Base-by-base conservation (phyloP, 1,284 basidiomycete genomes). In the Rhodotorula sp. region DNA sequence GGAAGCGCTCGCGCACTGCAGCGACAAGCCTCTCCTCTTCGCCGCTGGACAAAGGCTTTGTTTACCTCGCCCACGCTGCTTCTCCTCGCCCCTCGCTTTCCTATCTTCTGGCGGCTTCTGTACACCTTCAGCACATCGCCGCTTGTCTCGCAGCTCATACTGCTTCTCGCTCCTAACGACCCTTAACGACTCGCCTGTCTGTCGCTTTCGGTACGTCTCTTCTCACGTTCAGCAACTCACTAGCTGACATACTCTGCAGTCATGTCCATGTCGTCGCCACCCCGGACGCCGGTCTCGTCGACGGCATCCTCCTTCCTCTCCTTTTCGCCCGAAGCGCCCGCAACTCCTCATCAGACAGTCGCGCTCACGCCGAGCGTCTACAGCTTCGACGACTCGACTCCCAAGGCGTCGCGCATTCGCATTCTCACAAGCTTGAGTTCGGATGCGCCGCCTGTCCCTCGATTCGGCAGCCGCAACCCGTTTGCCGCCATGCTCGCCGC, bases 301-400 rank as follows among this genome's bases (percentile, higher is more conserved):
- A 46, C 57, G 17, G 57, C 57, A 2, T 52, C 49, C 8, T 60
- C 64, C 44, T 66, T 66, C 64, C 59, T 66, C 20, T 66, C 64
- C 34, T 60, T 60, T 29, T 66, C 64, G 30, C 64, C 64, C 30
- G 64, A 66, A 1, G 46, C 58, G 19, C 52, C 64, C 3, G 11
- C 10, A 20, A 54, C 52, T 0, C 59, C 52, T 10, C 24, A 30
- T 32, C 9, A 4, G 39, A 8, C 13, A 32, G 17, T n/a, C 7
- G 22, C 27, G 6, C 32, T 32, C 19, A 24, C 54, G 13, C 34
- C 24, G 6, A 39, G 55, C 55, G 17, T 17, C 15, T 27, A n/a
- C 4, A 44, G 39, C 39, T 13, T 13, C 36, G 55, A 13, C 36
- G 55, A 44, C 6, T 13, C 36, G 4, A 56, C 55, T 0, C 55